These are phyloP conservation scores for Gyromitra esculenta DNA, from an alignment of 2,329 filamentous ascomycete genomes.

Conservation along the genomic window DNA sequence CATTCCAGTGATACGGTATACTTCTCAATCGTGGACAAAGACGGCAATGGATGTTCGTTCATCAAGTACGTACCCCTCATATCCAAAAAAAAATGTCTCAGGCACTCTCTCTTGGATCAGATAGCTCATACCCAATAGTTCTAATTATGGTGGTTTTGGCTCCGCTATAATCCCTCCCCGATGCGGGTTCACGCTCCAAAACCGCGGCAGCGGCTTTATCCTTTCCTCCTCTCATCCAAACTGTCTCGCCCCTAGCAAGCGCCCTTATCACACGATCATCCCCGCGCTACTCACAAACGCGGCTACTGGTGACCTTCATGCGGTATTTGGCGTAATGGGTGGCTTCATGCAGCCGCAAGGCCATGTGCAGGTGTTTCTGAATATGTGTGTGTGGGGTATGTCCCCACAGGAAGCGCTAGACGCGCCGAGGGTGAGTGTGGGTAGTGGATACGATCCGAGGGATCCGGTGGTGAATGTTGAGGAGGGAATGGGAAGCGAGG, in stretches of 20 bases:
- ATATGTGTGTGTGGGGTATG: slow-evolving; percentile 82
- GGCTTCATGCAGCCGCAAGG: slow-evolving; percentile 94
- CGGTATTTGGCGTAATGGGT: slow-evolving; percentile 95
- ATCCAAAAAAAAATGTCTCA: not conserved
- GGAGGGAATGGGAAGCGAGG: slow-evolving; percentile 76
- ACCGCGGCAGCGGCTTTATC: slow-evolving; percentile 87
- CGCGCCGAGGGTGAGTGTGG: slow-evolving; percentile 84
- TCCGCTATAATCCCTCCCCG: slow-evolving; percentile 83
- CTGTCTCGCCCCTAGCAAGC: slow-evolving; percentile 78
- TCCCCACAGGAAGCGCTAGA: slow-evolving; percentile 90
- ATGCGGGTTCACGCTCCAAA: slow-evolving; percentile 94
- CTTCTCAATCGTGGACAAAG: slow-evolving; percentile 81
- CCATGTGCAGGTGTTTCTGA: slow-evolving; percentile 90
- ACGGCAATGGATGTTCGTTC: slow-evolving; percentile 92
- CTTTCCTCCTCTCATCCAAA: slow-evolving; percentile 73
- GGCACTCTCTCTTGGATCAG: not conserved
- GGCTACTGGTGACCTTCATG: slow-evolving; percentile 72
- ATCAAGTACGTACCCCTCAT: slow-evolving; percentile 70
- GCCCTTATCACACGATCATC: slow-evolving; percentile 98
- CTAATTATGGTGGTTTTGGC: slow-evolving; percentile 89
- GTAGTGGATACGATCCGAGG: slow-evolving; percentile 61
- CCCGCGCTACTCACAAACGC: slow-evolving; percentile 85
- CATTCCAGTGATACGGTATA: slow-evolving; percentile 93
- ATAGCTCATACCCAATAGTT: slow-evolving; percentile 60
- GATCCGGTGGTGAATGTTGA: slow-evolving; percentile 73